Conservation (phyloP, 2,329 filamentous ascomycete species). For the Monosporascus cannonballus region DNA sequence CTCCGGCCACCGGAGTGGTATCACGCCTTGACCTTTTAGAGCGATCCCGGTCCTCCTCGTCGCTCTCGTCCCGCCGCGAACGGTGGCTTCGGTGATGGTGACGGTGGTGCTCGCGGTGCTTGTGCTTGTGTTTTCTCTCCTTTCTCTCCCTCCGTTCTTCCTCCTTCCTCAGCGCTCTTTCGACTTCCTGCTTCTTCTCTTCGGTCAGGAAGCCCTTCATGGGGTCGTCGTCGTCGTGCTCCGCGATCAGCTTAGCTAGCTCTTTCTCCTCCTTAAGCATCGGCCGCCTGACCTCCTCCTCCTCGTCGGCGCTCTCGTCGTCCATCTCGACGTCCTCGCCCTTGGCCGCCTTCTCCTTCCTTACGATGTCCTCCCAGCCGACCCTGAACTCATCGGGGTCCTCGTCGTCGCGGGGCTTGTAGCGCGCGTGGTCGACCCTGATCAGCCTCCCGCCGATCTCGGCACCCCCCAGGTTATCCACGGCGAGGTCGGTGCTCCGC, state of each 20-base stretch:
- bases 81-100: conserved; percentile 42
- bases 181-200: conserved; percentile 86
- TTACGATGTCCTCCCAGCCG: conserved; percentile 54
- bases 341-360: conserved; percentile 39
- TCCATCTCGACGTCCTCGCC: conserved; percentile 30
- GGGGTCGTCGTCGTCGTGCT: conserved; percentile 92
- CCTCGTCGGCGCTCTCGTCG: conserved; percentile 36
- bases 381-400: conserved; percentile 54
- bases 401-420: conserved; percentile 80
- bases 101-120: conserved; percentile 30
- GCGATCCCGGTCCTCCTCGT: conserved; percentile 14
- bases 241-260: conserved; percentile 64
- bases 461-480: conserved; percentile 89
- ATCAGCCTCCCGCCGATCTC: conserved; percentile 74
- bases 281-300: conserved; percentile 41
- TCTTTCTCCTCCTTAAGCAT: conserved; percentile 78
- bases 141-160: conserved; percentile 44
- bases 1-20: conserved; percentile 22
- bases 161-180: conserved; percentile 56
- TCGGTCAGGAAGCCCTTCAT: conserved; percentile 91
- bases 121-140: conserved; percentile 39
- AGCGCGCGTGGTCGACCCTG: conserved; percentile 86
- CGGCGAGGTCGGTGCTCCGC: conserved; percentile 87
- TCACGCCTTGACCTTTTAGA: conserved; percentile 32
- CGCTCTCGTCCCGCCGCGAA: conserved; percentile 26